Conservation (phyloP, 2,329 filamentous ascomycete genomes). For the Elsinoe australis region DNA sequence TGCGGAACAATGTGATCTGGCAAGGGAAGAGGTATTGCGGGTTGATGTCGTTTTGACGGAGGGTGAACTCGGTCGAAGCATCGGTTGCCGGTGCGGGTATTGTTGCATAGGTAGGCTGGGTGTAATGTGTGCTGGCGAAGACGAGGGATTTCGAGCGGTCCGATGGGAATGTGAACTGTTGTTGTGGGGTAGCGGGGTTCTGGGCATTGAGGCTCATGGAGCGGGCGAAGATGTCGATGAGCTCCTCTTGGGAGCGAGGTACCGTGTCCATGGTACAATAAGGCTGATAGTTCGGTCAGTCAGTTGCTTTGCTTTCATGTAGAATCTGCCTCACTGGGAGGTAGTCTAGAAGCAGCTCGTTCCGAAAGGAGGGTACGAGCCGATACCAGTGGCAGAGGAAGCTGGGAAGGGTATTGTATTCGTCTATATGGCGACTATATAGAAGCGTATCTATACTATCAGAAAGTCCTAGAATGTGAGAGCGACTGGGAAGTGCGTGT, state of each 20-base stretch:
- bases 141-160: slow-evolving; percentile 45
- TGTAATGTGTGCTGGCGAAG: slow-evolving; percentile 63
- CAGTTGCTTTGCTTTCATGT: slow-evolving; percentile 24
- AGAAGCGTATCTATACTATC: slow-evolving; percentile 11
- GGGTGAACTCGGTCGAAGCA: slow-evolving; percentile 45
- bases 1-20: slow-evolving; percentile 71
- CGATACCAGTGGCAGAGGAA: slow-evolving; percentile 34
- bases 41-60: slow-evolving; percentile 62
- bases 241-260: slow-evolving; percentile 62
- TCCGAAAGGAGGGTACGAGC: slow-evolving; percentile 17
- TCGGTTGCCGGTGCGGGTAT: slow-evolving; percentile 36
- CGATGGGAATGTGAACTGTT: slow-evolving; percentile 31
- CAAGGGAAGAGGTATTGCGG: slow-evolving; percentile 60
- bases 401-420: slow-evolving; percentile 10
- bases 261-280: slow-evolving; percentile 37
- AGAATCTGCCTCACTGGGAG: slow-evolving; percentile 36
- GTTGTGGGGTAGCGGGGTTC: slow-evolving; percentile 27
- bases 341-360: slow-evolving; percentile 22
- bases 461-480: not conserved
- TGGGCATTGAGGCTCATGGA: slow-evolving; percentile 55
- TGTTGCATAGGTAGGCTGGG: slow-evolving; percentile 61
- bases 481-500: slow-evolving; percentile 4
- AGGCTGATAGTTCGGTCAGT: slow-evolving; percentile 39
- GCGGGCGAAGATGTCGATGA: slow-evolving; percentile 69
- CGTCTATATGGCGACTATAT: slow-evolving; percentile 28